Conservation (phyloP, 1,139 yeast species). For the Ogataea hybrid region DNA sequence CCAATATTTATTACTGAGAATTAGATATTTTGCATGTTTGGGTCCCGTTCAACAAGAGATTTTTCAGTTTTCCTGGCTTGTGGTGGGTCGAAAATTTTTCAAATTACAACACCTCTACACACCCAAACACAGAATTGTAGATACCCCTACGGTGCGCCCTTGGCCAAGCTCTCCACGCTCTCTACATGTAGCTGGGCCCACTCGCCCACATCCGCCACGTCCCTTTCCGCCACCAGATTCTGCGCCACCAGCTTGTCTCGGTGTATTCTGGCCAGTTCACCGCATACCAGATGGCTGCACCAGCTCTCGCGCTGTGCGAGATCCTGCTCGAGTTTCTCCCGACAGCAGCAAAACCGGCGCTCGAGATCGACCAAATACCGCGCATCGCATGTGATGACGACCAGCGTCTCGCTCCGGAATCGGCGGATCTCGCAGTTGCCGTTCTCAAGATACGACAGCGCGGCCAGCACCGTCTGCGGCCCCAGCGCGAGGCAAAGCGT, state of each 20-base stretch:
- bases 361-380: slow-evolving; percentile 15
- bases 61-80: slow-evolving; percentile 5
- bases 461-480: slow-evolving; percentile 12
- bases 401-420: background rate
- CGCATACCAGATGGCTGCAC: slow-evolving; percentile 8
- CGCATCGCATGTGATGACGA: slow-evolving; percentile 3
- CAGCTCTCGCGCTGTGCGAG: background rate
- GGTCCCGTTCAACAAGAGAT: slow-evolving; percentile 9
- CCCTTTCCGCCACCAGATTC: background rate
- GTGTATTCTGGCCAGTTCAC: background rate
- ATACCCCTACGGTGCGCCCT: background rate
- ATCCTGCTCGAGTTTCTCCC: slow-evolving; percentile 1
- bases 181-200: slow-evolving; percentile 2
- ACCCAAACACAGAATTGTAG: background rate
- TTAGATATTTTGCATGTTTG: slow-evolving; percentile 9
- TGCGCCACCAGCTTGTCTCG: background rate
- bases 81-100: slow-evolving; percentile 10
- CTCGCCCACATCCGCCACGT: background rate
- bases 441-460: slow-evolving; percentile 16
- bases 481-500: slow-evolving; percentile 16
- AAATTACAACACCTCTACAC: slow-evolving; percentile 7
- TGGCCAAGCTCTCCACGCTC: background rate
- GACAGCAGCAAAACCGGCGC: slow-evolving; percentile 21
- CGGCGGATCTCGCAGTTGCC: slow-evolving; percentile 9
- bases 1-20: slow-evolving; percentile 8